Percentiles rank a stretch among this genome's conserved stretches.
These are phyloP conservation scores for Aureobasidium sp. DNA, from an alignment of 2,329 filamentous ascomycete genomes.

Conservation along the genomic window DNA sequence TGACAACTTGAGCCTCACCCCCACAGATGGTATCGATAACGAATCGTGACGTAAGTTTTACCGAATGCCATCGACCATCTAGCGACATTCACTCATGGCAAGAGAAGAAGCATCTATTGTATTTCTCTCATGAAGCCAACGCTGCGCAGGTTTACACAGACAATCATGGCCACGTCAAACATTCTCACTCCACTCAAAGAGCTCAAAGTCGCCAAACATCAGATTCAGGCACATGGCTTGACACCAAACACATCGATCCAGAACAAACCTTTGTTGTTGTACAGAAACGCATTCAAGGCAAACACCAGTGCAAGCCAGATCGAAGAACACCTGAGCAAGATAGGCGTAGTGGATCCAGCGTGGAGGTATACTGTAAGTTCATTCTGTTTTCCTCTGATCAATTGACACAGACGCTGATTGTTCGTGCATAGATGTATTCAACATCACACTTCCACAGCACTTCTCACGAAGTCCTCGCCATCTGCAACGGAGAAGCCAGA, in stretches of 20 bases:
- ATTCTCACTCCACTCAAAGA: constrained; percentile 40
- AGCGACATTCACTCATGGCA: not conserved
- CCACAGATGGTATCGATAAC: not conserved
- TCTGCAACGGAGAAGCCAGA: constrained; percentile 51
- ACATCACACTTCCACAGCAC: constrained; percentile 62
- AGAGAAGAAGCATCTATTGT: not conserved
- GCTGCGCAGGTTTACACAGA: not conserved
- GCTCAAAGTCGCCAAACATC: constrained; percentile 51
- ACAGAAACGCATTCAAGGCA: constrained; percentile 51
- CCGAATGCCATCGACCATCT: not conserved
- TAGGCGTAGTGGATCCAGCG: constrained; percentile 53
- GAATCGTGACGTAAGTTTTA: not conserved
- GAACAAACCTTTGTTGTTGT: constrained; percentile 58
- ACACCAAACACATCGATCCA: constrained; percentile 61
- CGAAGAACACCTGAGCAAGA: constrained; percentile 47
- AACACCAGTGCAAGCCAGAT: constrained; percentile 42
- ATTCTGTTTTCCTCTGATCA: not conserved
- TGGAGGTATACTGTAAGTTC: constrained; percentile 52
- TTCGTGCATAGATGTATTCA: constrained; percentile 47
- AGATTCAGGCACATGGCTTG: constrained; percentile 50
- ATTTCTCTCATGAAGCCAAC: not conserved
- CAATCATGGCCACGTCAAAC: constrained; percentile 5
- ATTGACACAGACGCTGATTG: not conserved
- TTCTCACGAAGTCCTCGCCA: constrained; percentile 59
- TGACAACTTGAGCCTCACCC: constrained; percentile 1